Conservation (phyloP, 192 early-diverging fungal genomes). For the Rhizophagus prolifer region DNA sequence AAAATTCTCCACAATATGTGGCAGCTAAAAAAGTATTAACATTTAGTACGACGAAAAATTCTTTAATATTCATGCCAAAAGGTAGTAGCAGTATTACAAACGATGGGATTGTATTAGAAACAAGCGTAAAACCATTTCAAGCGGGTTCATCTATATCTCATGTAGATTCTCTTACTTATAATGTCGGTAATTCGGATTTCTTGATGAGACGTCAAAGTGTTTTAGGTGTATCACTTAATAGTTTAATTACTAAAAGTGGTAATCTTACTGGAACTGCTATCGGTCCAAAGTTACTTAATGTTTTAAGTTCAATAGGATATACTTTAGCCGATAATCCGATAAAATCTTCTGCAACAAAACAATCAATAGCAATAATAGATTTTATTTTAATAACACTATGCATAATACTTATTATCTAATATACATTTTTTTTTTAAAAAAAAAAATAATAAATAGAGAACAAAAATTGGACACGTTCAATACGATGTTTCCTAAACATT, state of each 20-base stretch:
- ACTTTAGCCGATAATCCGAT: not conserved
- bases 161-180: not conserved
- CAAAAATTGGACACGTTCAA: too few relatives aligned
- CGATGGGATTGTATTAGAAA: not conserved
- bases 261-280: not conserved
- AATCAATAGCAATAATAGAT: too few relatives aligned
- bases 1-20: not conserved
- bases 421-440: too few relatives aligned
- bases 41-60: not conserved
- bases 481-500: too few relatives aligned
- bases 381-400: too few relatives aligned
- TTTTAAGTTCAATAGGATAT: not conserved
- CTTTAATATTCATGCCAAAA: not conserved
- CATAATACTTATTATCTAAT: too few relatives aligned
- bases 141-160: not conserved
- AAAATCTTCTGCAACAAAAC: not conserved
- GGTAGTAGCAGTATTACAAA: not conserved
- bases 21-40: not conserved
- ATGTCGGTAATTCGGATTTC: not conserved
- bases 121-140: not conserved
- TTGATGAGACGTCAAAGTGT: not conserved
- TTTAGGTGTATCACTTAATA: not conserved
- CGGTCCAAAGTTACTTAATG: not conserved
- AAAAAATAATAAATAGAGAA: too few relatives aligned
- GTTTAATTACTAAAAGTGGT: not conserved